Evolutionary conservation across 805 yeast genomes (phyloP).

Genomic region (Metschnikowia anglica): DNA sequence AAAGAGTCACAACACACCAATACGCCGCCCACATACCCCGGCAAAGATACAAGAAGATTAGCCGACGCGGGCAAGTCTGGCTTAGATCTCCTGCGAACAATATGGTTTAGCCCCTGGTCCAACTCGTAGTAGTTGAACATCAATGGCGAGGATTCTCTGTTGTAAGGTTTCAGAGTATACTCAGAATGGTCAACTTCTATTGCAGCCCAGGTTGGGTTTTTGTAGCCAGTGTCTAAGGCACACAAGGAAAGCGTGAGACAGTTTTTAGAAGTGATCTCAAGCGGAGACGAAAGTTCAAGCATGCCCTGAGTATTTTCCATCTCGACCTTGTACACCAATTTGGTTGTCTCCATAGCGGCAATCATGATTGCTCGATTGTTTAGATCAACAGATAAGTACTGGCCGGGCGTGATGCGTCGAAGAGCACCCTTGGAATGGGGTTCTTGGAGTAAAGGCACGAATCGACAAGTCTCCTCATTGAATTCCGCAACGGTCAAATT

Average conservation of each 20-base stretch:
- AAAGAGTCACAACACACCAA: constrained; percentile 59
- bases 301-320: constrained; percentile 39
- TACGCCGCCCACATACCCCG: constrained; percentile 70
- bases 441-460: constrained; percentile 54
- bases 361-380: constrained; percentile 67
- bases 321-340: constrained; percentile 65
- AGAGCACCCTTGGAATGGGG: constrained; percentile 75
- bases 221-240: constrained; percentile 73
- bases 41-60: constrained; percentile 60
- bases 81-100: constrained; percentile 45
- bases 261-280: constrained; percentile 59
- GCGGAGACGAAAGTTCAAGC: constrained; percentile 64
- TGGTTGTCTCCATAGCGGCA: constrained; percentile 71
- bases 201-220: constrained; percentile 82
- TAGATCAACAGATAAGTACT: constrained; percentile 67
- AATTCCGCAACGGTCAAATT: constrained; percentile 55
- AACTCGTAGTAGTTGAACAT: constrained; percentile 70
- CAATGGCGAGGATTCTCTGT: constrained; percentile 15
- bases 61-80: constrained; percentile 34
- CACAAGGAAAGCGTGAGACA: constrained; percentile 51
- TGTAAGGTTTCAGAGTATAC: constrained; percentile 21
- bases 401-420: constrained; percentile 74
- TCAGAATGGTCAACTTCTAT: constrained; percentile 61
- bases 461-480: constrained; percentile 33
- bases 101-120: constrained; percentile 82